These are phyloP conservation scores for Nemania sp. DNA, from an alignment of 2,329 filamentous ascomycete genomes.

Conservation along the genomic window DNA sequence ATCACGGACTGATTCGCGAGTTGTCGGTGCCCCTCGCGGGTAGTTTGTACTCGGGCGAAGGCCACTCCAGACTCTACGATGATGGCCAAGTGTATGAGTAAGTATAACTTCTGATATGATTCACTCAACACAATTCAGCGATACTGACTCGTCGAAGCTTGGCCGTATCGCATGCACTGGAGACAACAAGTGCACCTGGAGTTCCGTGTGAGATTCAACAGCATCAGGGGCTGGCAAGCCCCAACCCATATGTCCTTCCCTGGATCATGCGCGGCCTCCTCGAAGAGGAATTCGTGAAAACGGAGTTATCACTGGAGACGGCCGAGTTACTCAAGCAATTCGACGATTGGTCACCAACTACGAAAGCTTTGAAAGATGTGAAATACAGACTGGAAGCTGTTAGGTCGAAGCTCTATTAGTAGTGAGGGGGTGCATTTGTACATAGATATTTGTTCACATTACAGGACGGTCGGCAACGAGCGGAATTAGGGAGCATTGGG, in stretches of 20 bases:
- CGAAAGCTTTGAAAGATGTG: conserved; percentile 91
- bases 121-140: neutral
- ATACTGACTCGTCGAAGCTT: conserved; percentile 47
- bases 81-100: conserved; percentile 82
- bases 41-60: conserved; percentile 87
- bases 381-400: conserved; percentile 93
- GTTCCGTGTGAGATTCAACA: conserved; percentile 55
- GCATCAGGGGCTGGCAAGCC: conserved; percentile 53
- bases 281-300: conserved; percentile 88
- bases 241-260: conserved; percentile 88
- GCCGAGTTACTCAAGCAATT: conserved; percentile 81
- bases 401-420: conserved; percentile 70
- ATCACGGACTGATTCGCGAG: conserved; percentile 91
- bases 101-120: conserved; percentile 36
- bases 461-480: conserved; percentile 3
- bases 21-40: conserved; percentile 86
- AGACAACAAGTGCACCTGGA: conserved; percentile 63
- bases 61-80: conserved; percentile 91
- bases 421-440: conserved; percentile 1
- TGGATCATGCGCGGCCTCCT: conserved; percentile 95
- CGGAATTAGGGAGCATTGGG: conserved; percentile 4
- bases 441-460: neutral
- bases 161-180: conserved; percentile 71
- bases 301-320: conserved; percentile 76
- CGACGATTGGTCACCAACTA: conserved; percentile 88